Evolutionary conservation across 2,329 filamentous ascomycete species (phyloP), one percentile per base, ranked within the genome.

Genomic region (Ophioceras dolichostomum): DNA sequence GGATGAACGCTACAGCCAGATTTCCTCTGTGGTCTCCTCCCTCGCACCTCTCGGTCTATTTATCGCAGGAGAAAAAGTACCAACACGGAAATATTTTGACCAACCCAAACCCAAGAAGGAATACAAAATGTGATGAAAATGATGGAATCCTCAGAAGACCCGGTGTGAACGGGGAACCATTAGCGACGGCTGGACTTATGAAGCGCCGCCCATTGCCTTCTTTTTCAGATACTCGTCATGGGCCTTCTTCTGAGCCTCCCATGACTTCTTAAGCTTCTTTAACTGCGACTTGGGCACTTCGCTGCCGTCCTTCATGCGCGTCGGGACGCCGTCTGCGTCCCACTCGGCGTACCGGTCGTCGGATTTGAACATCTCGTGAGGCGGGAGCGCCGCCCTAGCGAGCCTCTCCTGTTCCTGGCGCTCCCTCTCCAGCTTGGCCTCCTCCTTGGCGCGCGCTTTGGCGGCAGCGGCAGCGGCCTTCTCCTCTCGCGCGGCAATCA

Each of bases 231-330:
- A 82, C 43, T 79, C 75, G 44, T 88, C 80, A 55, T 88, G 79
- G 41, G 73, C 57, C 69, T 89, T 93, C 68, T 87, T 91, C 64
- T 95, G 89, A 54, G 70, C 78, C 49, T 93, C 83, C 84, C 84
- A 94, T 39, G 86, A 79, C 67, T 95, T 95, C 61, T 69, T 79
- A 48, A 94, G 58, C 64, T 85, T 88, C 70, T 95, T 95, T 36
- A 62, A 52, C 52, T 77, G 73, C 41, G 72, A 82, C 67, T 94
- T 94, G 4, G 83, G 73, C 27, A 95, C 68, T 47, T 93, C 85
- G 42, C 76, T 78, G 0, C 86, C 87, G 22, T 83, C 77, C 43
- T 75, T 77, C 54, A 87, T 75, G 59, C 78, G 83, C 0, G 73
- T 82, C 2, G 89, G 88, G 44, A 94, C 43, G 0, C 88, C 88